These are phyloP conservation scores for Ilyonectria destructans DNA, from an alignment of 2,329 filamentous ascomycete species.

Conservation along the genomic window DNA sequence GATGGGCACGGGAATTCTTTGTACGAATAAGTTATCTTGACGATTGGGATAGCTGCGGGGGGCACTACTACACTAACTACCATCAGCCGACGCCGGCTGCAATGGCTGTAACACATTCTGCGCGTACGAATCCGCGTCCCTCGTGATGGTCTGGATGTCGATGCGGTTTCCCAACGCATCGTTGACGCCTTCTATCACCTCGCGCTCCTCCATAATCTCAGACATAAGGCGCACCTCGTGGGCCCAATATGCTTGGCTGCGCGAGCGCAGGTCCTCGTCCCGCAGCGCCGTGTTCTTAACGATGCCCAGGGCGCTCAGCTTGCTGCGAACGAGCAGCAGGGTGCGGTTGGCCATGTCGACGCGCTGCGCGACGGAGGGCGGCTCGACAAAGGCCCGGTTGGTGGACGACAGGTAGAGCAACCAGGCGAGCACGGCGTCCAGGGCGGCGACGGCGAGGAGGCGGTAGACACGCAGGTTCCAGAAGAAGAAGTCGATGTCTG, in stretches of 20 bases:
- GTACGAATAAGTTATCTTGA: conserved; percentile 48
- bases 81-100: conserved; percentile 42
- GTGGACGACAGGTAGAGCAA: conserved; percentile 85
- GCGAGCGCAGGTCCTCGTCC: conserved; percentile 79
- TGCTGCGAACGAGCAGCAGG: conserved; percentile 75
- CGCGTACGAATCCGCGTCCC: conserved; percentile 77
- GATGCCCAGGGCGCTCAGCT: conserved; percentile 81
- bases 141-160: conserved; percentile 73
- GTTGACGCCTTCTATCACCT: conserved; percentile 81
- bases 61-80: conserved; percentile 36
- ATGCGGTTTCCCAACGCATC: conserved; percentile 77
- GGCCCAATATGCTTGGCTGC: conserved; percentile 83
- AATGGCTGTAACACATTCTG: conserved; percentile 58
- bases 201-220: conserved; percentile 84
- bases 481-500: conserved; percentile 79
- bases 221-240: conserved; percentile 82
- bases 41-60: conserved; percentile 43
- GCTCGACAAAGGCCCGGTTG: conserved; percentile 81
- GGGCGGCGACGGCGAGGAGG: conserved; percentile 73
- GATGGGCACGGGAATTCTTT: conserved; percentile 42
- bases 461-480: conserved; percentile 79
- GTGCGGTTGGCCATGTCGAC: conserved; percentile 72
- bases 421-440: conserved; percentile 76
- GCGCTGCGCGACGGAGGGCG: conserved; percentile 75
- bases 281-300: conserved; percentile 85